Evolutionary conservation across 2,329 filamentous ascomycete species (phyloP).

Genomic region (Cladosporium sp.): DNA sequence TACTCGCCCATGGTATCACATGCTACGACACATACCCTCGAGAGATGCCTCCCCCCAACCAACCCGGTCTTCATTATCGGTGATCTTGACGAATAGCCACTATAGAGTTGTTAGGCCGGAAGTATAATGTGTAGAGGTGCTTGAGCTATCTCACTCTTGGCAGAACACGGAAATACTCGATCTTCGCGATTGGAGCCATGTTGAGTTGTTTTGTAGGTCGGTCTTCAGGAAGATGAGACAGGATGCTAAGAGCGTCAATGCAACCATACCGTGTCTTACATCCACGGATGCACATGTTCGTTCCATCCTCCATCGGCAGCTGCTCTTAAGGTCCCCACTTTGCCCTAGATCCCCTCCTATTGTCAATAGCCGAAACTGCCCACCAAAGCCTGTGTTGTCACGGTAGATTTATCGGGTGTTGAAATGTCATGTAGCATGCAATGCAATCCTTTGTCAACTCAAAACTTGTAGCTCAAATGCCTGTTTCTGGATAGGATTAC

Average conservation of each 20-base stretch:
- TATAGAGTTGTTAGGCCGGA: not conserved
- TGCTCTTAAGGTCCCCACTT: not conserved
- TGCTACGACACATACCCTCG: slow-evolving; percentile 41
- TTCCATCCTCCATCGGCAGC: not conserved
- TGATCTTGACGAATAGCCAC: slow-evolving; percentile 76
- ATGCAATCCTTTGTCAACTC: not conserved
- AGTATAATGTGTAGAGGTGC: not conserved
- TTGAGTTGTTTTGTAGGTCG: not conserved
- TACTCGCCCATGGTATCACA: not conserved
- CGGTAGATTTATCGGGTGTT: not conserved
- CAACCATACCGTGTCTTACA: not conserved
- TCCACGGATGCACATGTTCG: not conserved
- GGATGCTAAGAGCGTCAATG: not conserved
- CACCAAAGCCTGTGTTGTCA: too few species aligned
- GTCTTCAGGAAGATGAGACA: not conserved
- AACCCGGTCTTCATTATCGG: slow-evolving; percentile 60
- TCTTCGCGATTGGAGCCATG: slow-evolving; percentile 63
- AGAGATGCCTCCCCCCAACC: slow-evolving; percentile 75
- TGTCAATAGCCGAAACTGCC: not conserved
- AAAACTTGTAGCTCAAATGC: not conserved
- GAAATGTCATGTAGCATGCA: not conserved
- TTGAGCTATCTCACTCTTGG: slow-evolving; percentile 48
- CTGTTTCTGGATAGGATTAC: not conserved
- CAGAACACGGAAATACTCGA: slow-evolving; percentile 71
- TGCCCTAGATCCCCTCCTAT: not conserved